Conservation (phyloP, 2,329 filamentous ascomycete species). For the Tolypocladium endophyticum region DNA sequence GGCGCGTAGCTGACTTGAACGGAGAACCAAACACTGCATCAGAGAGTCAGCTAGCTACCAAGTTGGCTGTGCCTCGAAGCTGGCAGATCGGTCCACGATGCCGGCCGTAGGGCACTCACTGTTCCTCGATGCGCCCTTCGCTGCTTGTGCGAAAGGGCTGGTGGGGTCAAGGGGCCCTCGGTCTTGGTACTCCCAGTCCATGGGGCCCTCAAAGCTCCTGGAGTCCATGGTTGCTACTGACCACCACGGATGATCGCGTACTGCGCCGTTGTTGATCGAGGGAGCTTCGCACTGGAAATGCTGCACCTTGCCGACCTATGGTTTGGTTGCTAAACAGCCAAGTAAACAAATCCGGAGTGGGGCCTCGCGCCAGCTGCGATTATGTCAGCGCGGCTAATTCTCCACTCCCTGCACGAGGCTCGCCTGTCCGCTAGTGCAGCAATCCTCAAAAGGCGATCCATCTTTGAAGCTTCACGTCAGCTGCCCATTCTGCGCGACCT, state of each 20-base stretch:
- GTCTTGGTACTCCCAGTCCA: conserved; percentile 58
- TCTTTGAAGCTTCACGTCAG: not conserved
- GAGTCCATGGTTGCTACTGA: conserved; percentile 31
- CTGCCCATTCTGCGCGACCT: not conserved
- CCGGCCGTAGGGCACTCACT: conserved; percentile 22
- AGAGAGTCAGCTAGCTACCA: conserved; percentile 9
- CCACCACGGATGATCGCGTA: not conserved
- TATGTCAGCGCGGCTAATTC: conserved; percentile 18
- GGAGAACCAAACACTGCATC: conserved; percentile 26
- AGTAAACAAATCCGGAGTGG: conserved; percentile 22
- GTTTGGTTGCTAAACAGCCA: conserved; percentile 16
- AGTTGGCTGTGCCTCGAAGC: not conserved
- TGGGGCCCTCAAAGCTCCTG: conserved; percentile 48
- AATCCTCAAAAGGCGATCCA: not conserved
- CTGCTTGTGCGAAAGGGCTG: conserved; percentile 49
- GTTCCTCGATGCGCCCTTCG: conserved; percentile 27
- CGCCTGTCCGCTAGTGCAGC: not conserved
- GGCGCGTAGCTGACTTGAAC: conserved; percentile 20
- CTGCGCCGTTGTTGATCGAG: conserved; percentile 1
- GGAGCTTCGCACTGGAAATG: not conserved
- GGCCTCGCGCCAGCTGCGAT: conserved; percentile 7
- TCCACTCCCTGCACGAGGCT: not conserved
- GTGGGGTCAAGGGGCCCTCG: conserved; percentile 47
- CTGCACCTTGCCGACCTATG: conserved; percentile 10
- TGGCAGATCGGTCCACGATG: not conserved